These are phyloP conservation scores for Ordospora pajunii DNA, from an alignment of 371 early-diverging fungal species.

Conservation along the genomic window DNA sequence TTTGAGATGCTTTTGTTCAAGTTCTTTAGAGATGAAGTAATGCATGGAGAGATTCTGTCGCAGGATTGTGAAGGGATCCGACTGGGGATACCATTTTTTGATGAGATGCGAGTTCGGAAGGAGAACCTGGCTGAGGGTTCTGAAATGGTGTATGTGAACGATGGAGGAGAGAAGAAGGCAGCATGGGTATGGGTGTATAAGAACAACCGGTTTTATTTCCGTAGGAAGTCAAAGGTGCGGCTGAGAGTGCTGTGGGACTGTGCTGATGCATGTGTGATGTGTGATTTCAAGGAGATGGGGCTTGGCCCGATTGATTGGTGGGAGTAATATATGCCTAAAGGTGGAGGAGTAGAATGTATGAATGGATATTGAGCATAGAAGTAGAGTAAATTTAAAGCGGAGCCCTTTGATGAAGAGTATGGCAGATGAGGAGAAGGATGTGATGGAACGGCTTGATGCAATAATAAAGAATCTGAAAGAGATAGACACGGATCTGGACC, in stretches of 20 bases:
- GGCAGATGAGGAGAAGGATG: not conserved
- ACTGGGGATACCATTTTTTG: slow-evolving; percentile 14
- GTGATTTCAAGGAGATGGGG: slow-evolving; percentile 28
- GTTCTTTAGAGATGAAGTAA: slow-evolving; percentile 41
- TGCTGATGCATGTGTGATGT: not conserved
- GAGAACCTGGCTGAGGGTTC: slow-evolving; percentile 7
- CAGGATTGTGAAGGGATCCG: slow-evolving; percentile 23
- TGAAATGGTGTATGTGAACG: slow-evolving; percentile 29
- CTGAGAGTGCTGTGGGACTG: slow-evolving; percentile 21
- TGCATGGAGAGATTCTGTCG: slow-evolving; percentile 12
- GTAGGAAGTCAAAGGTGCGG: slow-evolving; percentile 23
- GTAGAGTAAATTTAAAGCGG: not conserved
- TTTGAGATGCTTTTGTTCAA: slow-evolving; percentile 41
- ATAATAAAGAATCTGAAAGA: slow-evolving; percentile 13
- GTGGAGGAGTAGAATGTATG: not conserved
- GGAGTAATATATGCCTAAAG: too few relatives aligned
- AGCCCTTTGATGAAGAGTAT: not conserved
- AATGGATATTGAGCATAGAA: not conserved
- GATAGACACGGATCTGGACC: slow-evolving; percentile 13
- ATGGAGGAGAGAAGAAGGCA: not conserved
- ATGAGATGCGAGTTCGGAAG: not conserved
- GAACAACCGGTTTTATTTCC: slow-evolving; percentile 7
- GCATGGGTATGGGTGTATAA: slow-evolving; percentile 48
- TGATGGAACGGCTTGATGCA: not conserved
- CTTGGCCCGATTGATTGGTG: slow-evolving; percentile 45